Evolutionary conservation across 148 eudicot species (phyloP).

Genomic region (Rhododendron vialii): DNA sequence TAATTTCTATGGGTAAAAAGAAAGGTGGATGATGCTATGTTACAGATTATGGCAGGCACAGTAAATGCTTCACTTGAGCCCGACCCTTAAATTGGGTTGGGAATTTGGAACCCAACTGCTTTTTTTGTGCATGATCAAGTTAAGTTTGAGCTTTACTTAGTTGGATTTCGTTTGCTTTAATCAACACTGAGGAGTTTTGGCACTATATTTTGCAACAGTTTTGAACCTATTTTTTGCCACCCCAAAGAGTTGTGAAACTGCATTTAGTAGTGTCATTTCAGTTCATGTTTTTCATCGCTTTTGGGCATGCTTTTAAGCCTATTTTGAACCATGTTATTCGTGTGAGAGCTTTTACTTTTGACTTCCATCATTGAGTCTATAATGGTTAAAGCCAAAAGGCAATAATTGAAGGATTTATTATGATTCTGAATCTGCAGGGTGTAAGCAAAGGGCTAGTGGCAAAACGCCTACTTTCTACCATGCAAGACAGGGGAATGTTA

Average conservation of each 20-base stretch:
- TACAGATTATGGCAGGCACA: neutral
- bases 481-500: slow-evolving; percentile 37
- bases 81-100: neutral
- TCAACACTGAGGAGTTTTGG: neutral
- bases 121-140: neutral
- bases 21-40: neutral
- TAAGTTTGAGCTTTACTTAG: neutral
- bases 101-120: neutral
- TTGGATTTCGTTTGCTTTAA: neutral
- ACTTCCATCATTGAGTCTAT: neutral
- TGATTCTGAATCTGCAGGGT: slow-evolving; percentile 33
- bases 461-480: slow-evolving; percentile 35
- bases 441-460: slow-evolving; percentile 65
- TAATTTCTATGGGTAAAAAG: too few species aligned
- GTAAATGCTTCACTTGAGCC: neutral
- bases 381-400: neutral
- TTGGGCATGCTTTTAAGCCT: neutral
- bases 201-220: neutral
- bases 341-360: neutral
- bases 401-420: neutral
- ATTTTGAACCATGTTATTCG: neutral
- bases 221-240: neutral
- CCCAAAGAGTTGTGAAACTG: neutral
- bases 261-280: neutral
- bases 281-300: neutral